Conservation (phyloP, 306 rosid genomes). For the Quercus glauca region DNA sequence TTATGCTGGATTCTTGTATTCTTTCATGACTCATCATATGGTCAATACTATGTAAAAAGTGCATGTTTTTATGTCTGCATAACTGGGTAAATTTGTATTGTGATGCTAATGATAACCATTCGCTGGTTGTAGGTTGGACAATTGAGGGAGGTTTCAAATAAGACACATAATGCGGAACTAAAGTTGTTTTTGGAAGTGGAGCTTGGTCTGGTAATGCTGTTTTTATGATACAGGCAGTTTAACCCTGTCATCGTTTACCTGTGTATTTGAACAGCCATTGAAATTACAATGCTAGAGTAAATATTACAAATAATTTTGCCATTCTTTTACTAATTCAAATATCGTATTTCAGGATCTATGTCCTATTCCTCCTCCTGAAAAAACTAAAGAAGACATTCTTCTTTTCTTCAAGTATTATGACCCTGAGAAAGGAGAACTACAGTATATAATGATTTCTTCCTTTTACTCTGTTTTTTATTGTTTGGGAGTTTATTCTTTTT, state of each 20-base stretch:
- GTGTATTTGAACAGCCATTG: slow-evolving; percentile 16
- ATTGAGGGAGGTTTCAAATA: slow-evolving; percentile 68
- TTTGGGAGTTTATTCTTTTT: not conserved
- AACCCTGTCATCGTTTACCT: slow-evolving; percentile 2
- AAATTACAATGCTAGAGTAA: not conserved
- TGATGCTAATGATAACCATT: not conserved
- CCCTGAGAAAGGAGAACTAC: slow-evolving; percentile 63
- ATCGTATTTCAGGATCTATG: slow-evolving; percentile 52
- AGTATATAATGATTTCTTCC: slow-evolving; percentile 42
- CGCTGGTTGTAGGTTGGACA: slow-evolving; percentile 70
- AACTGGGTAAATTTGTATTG: not conserved
- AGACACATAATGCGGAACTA: slow-evolving; percentile 66
- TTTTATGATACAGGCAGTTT: slow-evolving; percentile 19
- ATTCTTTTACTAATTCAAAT: not conserved
- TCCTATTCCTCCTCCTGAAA: slow-evolving; percentile 68
- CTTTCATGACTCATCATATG: not conserved
- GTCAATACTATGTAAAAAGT: not conserved
- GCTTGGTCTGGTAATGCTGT: slow-evolving; percentile 55
- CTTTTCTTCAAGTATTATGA: slow-evolving; percentile 85
- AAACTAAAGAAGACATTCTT: slow-evolving; percentile 70
- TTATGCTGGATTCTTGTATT: not conserved
- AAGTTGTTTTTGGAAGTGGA: slow-evolving; percentile 84
- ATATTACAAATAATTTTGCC: not conserved
- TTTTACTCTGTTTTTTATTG: not conserved
- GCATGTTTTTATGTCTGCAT: not conserved